A percentile compares a stretch with the other conserved stretches of the same genome.
Evolutionary conservation across 2,329 filamentous ascomycete species (phyloP).

Genomic region (Epichloe festucae): DNA sequence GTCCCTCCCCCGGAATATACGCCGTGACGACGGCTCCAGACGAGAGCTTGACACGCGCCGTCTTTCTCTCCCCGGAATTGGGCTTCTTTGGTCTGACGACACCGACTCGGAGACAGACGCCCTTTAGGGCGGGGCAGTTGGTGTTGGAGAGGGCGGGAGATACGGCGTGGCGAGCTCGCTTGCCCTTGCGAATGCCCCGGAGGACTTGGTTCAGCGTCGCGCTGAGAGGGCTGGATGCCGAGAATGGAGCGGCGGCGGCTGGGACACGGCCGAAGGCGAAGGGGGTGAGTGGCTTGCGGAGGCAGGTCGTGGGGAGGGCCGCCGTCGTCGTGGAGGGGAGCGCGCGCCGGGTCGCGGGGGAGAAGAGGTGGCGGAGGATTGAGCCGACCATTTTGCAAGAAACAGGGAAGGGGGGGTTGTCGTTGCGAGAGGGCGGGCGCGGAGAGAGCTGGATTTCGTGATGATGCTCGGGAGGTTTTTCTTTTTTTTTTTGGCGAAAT

Average conservation of each 20-base stretch:
- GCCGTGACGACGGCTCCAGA: constrained; percentile 78
- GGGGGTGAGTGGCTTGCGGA: constrained; percentile 4
- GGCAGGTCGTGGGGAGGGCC: constrained; percentile 3
- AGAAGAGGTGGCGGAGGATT: constrained; percentile 23
- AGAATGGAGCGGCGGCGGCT: constrained; percentile 32
- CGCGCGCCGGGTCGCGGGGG: constrained; percentile 17
- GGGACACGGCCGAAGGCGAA: background rate
- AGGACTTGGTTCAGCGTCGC: constrained; percentile 65
- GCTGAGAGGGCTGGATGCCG: constrained; percentile 39
- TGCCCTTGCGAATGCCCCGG: constrained; percentile 62
- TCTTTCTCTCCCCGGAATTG: constrained; percentile 95
- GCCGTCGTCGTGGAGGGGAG: constrained; percentile 4
- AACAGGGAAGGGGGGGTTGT: too few species aligned
- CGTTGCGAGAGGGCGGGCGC: too few species aligned
- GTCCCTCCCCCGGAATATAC: constrained; percentile 90
- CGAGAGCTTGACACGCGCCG: constrained; percentile 78
- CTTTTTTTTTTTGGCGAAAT: background rate
- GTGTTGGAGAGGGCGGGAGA: constrained; percentile 68
- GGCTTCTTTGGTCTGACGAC: constrained; percentile 96
- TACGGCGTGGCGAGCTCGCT: constrained; percentile 71
- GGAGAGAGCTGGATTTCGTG: too few species aligned
- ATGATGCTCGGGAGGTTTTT: background rate
- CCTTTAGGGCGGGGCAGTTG: constrained; percentile 73
- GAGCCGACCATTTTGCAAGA: constrained; percentile 18
- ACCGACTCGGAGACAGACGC: constrained; percentile 88